A percentile compares a stretch with the other conserved stretches of the same genome.
Evolutionary conservation across 2,329 filamentous ascomycete genomes (phyloP).

Genomic region (Blumeria graminis): DNA sequence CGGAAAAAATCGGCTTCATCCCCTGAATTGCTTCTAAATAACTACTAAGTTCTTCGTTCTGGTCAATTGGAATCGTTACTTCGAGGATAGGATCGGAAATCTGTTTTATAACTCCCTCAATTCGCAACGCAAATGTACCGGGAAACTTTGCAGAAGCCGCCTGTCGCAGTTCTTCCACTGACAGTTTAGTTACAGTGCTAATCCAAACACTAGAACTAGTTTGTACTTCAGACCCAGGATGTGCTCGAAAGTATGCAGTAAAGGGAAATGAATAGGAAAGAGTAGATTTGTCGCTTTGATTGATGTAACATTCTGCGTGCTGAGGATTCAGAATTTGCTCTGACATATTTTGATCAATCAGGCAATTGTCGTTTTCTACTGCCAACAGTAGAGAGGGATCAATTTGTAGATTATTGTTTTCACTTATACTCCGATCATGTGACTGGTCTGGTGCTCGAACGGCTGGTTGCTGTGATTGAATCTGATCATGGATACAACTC

Average conservation of each 20-base stretch:
- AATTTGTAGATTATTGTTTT: conserved; percentile 31
- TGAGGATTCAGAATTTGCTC: conserved; percentile 12
- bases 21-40: conserved; percentile 34
- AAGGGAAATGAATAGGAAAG: conserved; percentile 18
- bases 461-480: conserved; percentile 4
- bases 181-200: conserved; percentile 28
- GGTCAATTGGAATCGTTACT: conserved; percentile 37
- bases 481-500: conserved; percentile 5
- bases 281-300: conserved; percentile 15
- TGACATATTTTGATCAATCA: conserved; percentile 15
- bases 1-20: conserved; percentile 14
- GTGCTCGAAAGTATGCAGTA: conserved; percentile 43
- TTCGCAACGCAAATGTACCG: conserved; percentile 29
- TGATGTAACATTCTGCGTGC: conserved; percentile 7
- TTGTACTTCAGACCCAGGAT: conserved; percentile 34
- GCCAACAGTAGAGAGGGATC: conserved; percentile 36
- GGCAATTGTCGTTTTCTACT: conserved; percentile 17
- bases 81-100: conserved; percentile 24
- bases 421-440: conserved; percentile 9
- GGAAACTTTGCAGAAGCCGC: conserved; percentile 36
- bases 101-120: conserved; percentile 43
- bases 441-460: neutral
- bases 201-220: conserved; percentile 35
- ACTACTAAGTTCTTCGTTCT: conserved; percentile 46
- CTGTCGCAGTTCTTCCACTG: conserved; percentile 37